Evolutionary conservation across 495 filamentous ascomycete genomes (phyloP).

Genomic region (Trichoderma virens): DNA sequence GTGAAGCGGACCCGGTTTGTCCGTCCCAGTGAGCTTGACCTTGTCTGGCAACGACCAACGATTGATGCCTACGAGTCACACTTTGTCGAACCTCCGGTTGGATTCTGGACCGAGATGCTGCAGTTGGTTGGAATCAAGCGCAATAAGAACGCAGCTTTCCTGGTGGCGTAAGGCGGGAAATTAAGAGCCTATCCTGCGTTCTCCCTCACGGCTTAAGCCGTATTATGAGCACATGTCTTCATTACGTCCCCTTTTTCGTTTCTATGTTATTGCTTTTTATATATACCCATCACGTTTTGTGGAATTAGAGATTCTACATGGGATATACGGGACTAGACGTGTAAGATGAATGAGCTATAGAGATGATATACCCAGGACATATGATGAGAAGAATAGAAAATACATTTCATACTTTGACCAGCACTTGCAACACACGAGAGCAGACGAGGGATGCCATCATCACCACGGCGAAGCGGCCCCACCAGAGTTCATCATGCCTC

Average conservation of each 20-base stretch:
- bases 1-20: constrained; percentile 46
- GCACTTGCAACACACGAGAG: background rate
- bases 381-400: background rate
- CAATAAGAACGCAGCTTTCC: constrained; percentile 9
- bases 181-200: background rate
- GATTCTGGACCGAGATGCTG: constrained; percentile 36
- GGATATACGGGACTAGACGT: background rate
- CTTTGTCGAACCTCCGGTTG: background rate
- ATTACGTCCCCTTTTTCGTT: background rate
- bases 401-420: background rate
- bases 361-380: constrained; percentile 5
- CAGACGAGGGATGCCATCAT: too few relatives aligned
- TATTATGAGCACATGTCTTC: background rate
- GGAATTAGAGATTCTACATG: background rate
- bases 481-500: too few relatives aligned
- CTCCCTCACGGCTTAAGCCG: background rate
- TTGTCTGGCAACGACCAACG: constrained; percentile 50
- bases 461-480: too few relatives aligned
- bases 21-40: constrained; percentile 39
- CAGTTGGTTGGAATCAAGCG: constrained; percentile 29
- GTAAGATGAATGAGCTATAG: background rate
- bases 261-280: background rate
- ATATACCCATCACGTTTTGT: background rate
- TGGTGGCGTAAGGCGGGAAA: background rate
- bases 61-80: constrained; percentile 57